These are phyloP conservation scores for Alternaria incomplexa DNA, from an alignment of 2,329 filamentous ascomycete species.

Conservation along the genomic window DNA sequence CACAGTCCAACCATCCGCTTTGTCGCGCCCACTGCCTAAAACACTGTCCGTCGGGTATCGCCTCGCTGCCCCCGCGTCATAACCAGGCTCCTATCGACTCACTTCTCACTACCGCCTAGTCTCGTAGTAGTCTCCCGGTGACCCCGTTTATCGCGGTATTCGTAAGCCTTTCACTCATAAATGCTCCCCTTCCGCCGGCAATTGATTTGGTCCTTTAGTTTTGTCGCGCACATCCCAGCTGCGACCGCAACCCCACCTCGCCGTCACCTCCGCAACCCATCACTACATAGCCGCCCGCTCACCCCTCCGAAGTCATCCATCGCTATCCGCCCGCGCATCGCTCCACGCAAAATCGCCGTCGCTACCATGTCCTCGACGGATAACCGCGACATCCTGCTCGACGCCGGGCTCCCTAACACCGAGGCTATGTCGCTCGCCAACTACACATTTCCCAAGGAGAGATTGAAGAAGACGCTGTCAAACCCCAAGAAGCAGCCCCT, in stretches of 20 bases:
- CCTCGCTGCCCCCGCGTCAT: constrained; percentile 26
- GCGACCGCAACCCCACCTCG: constrained; percentile 6
- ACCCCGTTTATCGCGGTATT: constrained; percentile 13
- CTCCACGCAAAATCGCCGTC: neutral
- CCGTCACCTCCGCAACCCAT: neutral
- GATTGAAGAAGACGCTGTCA: constrained; percentile 63
- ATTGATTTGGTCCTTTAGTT: constrained; percentile 23
- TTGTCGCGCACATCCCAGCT: constrained; percentile 1
- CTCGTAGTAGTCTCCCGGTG: constrained; percentile 15
- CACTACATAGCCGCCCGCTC: constrained; percentile 12
- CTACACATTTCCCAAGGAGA: constrained; percentile 68
- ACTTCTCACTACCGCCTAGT: constrained; percentile 26
- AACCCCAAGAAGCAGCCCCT: constrained; percentile 66
- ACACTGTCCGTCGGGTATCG: constrained; percentile 14
- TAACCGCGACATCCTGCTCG: constrained; percentile 26
- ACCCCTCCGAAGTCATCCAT: constrained; percentile 13
- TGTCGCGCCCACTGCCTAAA: neutral
- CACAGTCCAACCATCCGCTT: neutral
- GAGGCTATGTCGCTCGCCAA: constrained; percentile 48
- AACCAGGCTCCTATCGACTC: constrained; percentile 9
- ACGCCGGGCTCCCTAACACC: constrained; percentile 32
- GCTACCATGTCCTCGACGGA: constrained; percentile 32
- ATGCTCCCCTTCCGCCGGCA: constrained; percentile 16
- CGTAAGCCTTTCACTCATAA: constrained; percentile 24
- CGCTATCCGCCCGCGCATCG: constrained; percentile 8